Evolutionary conservation across 345 rosid species (phyloP), one percentile per base, ranked within the genome.

Genomic region (Lagerstroemia speciosa): DNA sequence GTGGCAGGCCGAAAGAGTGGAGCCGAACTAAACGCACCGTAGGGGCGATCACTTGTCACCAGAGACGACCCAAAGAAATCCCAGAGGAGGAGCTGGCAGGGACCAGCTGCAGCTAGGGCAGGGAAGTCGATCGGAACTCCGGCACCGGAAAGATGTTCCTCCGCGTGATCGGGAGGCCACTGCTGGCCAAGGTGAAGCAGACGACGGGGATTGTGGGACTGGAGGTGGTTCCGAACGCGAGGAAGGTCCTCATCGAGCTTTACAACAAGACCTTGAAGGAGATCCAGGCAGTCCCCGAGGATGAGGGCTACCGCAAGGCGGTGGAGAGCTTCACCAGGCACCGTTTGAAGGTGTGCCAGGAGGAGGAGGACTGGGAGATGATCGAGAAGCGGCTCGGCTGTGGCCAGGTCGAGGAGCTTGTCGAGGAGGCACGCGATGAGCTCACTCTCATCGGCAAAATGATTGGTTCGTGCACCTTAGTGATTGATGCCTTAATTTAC

Each of bases 321-420:
- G 98, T 95, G 53, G 97, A 95, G 82, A 78, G 84, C 63, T 95
- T 95, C 81, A 95, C 98, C 48, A 78, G 72, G 26, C 96, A 90
- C 57, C 89, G 97, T 75, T 80, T 95, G 24, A 78, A 80, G 76
- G 92, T 83, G 0, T 95, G 97, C 68, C 79, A 78, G 64, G 96
- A 90, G 74, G 96, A 92, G 73, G 86, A 79, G 63, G 94, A 92
- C 52, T 95, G 96, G 96, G 99, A 92, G 80, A 63, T 32, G 72
- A 92, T 95, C 71, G 97, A 92, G 89, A 85, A 90, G 66, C 83
- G 84, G 38, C 79, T 95, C 26, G 97, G 92, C 6, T 92, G 98
- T 66, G 99, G 99, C 70, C 97, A 92, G 83, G 98, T 92, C 65
- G 99, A 95, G 79, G 98, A 92, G 87, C 94, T 94, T 58, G 84